These are phyloP conservation scores for Fraxinus americana DNA, from an alignment of 257 asterid genomes.

Conservation along the genomic window DNA sequence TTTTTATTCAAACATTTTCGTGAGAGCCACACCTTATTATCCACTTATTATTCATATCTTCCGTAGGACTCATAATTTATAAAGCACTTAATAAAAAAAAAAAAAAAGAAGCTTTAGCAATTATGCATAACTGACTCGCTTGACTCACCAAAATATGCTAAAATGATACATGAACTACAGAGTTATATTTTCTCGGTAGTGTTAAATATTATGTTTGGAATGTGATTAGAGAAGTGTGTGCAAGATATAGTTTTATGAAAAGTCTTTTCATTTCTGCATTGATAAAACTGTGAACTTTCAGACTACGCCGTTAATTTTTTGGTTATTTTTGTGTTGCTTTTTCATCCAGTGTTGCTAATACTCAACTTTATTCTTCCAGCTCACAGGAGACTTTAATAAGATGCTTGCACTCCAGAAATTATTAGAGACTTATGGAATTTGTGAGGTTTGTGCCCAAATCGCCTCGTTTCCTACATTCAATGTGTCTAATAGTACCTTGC, in stretches of 20 bases:
- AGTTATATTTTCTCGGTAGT: neutral
- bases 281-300: neutral
- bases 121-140: too few species aligned
- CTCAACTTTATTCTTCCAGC: constrained; percentile 39
- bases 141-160: neutral
- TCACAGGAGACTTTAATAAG: constrained; percentile 84
- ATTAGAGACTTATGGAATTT: constrained; percentile 83
- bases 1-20: too few species aligned
- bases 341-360: constrained; percentile 6
- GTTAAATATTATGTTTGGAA: neutral
- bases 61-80: too few species aligned
- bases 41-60: too few species aligned
- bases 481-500: neutral
- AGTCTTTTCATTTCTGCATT: neutral
- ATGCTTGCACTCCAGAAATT: constrained; percentile 78
- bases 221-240: neutral
- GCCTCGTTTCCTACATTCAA: neutral
- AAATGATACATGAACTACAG: neutral
- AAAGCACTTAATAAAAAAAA: too few species aligned
- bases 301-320: too few species aligned
- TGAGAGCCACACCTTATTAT: too few species aligned
- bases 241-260: neutral
- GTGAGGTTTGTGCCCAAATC: constrained; percentile 66
- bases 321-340: constrained; percentile 4
- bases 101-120: too few species aligned